Evolutionary conservation across 2,329 filamentous ascomycete species (phyloP), one percentile per base, ranked within the genome.

Genomic region (Arthrobotrys entomopaga): DNA sequence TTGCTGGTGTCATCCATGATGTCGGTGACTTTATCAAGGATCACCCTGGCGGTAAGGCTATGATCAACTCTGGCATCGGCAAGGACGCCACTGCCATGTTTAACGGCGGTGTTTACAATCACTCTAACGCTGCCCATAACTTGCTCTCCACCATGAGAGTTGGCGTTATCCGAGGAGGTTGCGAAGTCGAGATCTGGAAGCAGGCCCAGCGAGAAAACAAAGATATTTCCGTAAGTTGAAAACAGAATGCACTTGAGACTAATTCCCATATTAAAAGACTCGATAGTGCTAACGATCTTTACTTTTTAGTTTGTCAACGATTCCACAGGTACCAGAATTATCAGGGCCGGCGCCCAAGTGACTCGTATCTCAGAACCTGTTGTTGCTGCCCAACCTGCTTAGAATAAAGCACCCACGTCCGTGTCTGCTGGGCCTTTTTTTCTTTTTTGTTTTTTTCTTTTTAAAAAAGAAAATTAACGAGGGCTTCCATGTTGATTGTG

Each of bases 121-220:
- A 96, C 85, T 92, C 90, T 81, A 96, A 96, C 83, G 92, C 91
- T 65, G 92, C 92, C 40, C 92, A 96, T 86, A 96, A 96, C 84
- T 83, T 95, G 75, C 86, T 96, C 76, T 93, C 90, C 6, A 95
- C 91, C 78, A 95, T 95, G 91, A 87, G 92, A 78, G 89, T 95
- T 13, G 92, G 91, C 82, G 91, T 96, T 56, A 90, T 96, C 77
- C 90, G 91, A 60, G 92, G 92, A 77, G 92, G 92, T 49, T 92
- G 91, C 81, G 92, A 95, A 82, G 92, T 96, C 26, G 92, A 96
- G 85, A 93, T 95, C 82, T 96, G 92, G 92, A 95, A 95, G 87
- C 89, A 91, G 48, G 88, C 90, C 66, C 90, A 93, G 82, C 87
- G 89, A 79, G 91, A 93, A 83, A 92, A 91, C 85, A 93, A 94